Base-by-base conservation (phyloP, 2,329 filamentous ascomycete genomes). In the Diaporthe eres region DNA sequence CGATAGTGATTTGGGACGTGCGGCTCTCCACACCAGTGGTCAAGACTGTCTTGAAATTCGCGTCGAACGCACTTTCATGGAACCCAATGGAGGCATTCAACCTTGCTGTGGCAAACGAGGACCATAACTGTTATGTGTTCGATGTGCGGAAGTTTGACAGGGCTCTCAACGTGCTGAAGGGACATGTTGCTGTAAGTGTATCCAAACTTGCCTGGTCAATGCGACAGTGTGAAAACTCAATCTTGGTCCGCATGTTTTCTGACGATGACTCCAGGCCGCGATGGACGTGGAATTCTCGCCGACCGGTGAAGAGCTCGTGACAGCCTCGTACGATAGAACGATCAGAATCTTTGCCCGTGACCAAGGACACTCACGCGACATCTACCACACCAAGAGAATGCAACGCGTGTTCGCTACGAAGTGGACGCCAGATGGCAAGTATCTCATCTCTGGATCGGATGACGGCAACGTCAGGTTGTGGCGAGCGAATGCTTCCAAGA, bases 301-400 rank as follows among this genome's bases (percentile, higher is more conserved):
- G 0, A 98, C 97, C 0, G 97, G 97, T 76, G 94, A 98, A 83
- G 96, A 98, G 83, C 90, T 99, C 61, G 95, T 98, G 28, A 95
- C 93, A 19, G 97, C 95, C 7, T 95, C 94, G 0, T 97, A 97
- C 85, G 95, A 97, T 82, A 92, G 95, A 77, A 98, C 95, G 6
- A 89, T 99, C 71, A 92, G 97, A 70, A 87, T 98, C 68, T 98
- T 95, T 94, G 92, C 92, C 82, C 90, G 94, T 74, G 91, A 93
- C 78, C 88, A 93, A 77, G 96, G 96, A 34, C 95, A 97, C 85
- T 96, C 94, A 19, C 90, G 96, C 80, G 97, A 99, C 82, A 92
- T 98, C 67, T 99, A 98, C 96, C 31, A 98, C 98, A 98, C 97
- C 25, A 98, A 98, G 86, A 92, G 97, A 78, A 98, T 98, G 96